Evolutionary conservation across 2,329 filamentous ascomycete genomes (phyloP).

Genomic region (Neonectria ditissima): DNA sequence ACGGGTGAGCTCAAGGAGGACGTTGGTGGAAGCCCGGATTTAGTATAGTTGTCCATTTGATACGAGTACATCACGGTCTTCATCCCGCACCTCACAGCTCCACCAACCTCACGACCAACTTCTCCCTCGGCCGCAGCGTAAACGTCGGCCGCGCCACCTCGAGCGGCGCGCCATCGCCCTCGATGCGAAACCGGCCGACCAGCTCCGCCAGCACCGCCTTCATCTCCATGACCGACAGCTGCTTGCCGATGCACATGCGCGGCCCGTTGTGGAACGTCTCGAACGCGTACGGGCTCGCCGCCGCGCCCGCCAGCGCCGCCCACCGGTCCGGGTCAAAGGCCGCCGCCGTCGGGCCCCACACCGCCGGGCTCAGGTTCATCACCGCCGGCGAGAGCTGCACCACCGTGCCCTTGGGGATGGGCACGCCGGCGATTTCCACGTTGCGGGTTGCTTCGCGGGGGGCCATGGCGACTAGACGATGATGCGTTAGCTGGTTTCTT

Average conservation of each 20-base stretch:
- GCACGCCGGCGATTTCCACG: constrained; percentile 50
- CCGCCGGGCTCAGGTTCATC: constrained; percentile 49
- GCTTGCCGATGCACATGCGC: constrained; percentile 53
- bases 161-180: constrained; percentile 36
- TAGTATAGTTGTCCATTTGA: too few relatives aligned
- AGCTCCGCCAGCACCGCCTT: constrained; percentile 52
- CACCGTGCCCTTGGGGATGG: constrained; percentile 54
- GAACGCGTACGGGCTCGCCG: constrained; percentile 48
- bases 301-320: constrained; percentile 43
- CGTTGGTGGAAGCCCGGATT: too few relatives aligned
- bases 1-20: too few relatives aligned
- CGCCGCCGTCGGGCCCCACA: constrained; percentile 53
- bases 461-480: constrained; percentile 45
- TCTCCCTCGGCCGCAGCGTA: constrained; percentile 46
- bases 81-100: too few relatives aligned
- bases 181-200: constrained; percentile 47
- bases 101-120: constrained; percentile 37
- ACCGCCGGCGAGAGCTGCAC: constrained; percentile 53
- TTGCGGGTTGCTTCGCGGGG: constrained; percentile 51
- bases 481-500: constrained; percentile 10
- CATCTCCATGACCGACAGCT: constrained; percentile 52
- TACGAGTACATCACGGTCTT: too few relatives aligned
- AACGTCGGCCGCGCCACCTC: constrained; percentile 41
- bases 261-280: constrained; percentile 53
- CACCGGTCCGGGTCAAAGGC: constrained; percentile 55